Conservation (phyloP, 805 yeast genomes). For the Saturnispora ahearnii region DNA sequence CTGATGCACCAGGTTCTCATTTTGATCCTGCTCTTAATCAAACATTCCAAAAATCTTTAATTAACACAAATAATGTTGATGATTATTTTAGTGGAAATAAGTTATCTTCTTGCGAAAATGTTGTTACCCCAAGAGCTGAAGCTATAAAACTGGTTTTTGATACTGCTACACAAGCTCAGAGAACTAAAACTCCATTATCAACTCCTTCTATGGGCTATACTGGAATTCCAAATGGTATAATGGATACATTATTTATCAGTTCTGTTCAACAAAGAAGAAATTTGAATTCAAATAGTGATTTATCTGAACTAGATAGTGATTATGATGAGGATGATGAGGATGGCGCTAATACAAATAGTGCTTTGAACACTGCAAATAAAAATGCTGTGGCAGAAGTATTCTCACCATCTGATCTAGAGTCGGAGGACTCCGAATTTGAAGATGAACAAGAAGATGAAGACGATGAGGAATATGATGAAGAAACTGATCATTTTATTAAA, state of each 20-base stretch:
- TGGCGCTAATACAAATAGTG: conserved; percentile 2
- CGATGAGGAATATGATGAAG: conserved; percentile 9
- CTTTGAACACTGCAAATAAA: neutral
- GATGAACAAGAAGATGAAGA: conserved; percentile 11
- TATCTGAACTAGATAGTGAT: conserved; percentile 17
- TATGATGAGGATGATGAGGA: conserved; percentile 16
- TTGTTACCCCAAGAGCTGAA: conserved; percentile 30
- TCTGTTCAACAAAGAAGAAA: conserved; percentile 6
- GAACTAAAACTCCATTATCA: conserved; percentile 9
- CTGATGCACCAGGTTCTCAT: conserved; percentile 24
- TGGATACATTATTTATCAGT: conserved; percentile 13
- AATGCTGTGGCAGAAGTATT: neutral
- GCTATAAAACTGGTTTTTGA: conserved; percentile 32
- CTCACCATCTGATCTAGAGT: conserved; percentile 8
- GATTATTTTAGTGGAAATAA: conserved; percentile 16
- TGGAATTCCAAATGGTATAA: conserved; percentile 3
- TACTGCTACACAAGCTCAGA: conserved; percentile 27
- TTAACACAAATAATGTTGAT: conserved; percentile 18
- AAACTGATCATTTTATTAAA: conserved; percentile 11
- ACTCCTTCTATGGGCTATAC: neutral
- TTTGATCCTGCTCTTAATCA: conserved; percentile 23
- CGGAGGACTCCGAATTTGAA: conserved; percentile 17
- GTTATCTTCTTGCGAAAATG: conserved; percentile 7
- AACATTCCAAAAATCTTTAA: conserved; percentile 21
- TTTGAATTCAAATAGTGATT: conserved; percentile 7